Percentiles rank a stretch among this genome's conserved stretches.
Evolutionary conservation across 1,139 yeast species (phyloP).

Genomic region (Zygotorulaspora mrakii): DNA sequence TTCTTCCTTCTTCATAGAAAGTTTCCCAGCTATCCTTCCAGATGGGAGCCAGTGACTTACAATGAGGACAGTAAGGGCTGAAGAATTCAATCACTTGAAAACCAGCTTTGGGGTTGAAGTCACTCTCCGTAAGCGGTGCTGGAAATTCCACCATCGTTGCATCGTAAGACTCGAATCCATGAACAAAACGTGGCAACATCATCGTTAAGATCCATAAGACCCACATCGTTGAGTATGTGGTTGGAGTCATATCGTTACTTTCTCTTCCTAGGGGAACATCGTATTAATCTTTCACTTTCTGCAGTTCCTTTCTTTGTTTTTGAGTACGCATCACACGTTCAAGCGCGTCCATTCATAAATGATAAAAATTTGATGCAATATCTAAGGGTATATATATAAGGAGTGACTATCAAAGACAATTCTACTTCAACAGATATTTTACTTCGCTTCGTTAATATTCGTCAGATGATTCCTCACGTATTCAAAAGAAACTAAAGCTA

Average conservation of each 20-base stretch:
- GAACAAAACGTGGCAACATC: constrained; percentile 1
- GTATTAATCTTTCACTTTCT: too few species aligned
- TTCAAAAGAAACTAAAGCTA: constrained; percentile 91
- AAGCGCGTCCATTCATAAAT: too few species aligned
- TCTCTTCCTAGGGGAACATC: too few species aligned
- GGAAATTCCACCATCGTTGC: constrained; percentile 29
- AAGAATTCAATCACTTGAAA: constrained; percentile 61
- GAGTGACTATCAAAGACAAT: too few species aligned
- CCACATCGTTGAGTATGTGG: too few species aligned
- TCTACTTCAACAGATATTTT: not conserved
- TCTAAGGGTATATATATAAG: too few species aligned
- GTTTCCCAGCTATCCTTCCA: constrained; percentile 57
- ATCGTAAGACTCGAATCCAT: constrained; percentile 1
- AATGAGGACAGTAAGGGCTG: constrained; percentile 71
- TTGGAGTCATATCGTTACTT: too few species aligned
- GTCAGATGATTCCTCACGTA: constrained; percentile 62
- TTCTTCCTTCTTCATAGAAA: constrained; percentile 42
- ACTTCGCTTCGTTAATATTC: constrained; percentile 15
- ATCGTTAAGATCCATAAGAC: not conserved
- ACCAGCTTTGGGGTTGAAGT: constrained; percentile 47
- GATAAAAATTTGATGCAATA: too few species aligned
- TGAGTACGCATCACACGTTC: too few species aligned
- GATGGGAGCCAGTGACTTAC: constrained; percentile 58
- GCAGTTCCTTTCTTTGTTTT: too few species aligned
- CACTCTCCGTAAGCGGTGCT: constrained; percentile 31